phyloP scores from a whole-genome alignment of 805 yeast genomes.

The Starmerella stigmatis region DNA sequence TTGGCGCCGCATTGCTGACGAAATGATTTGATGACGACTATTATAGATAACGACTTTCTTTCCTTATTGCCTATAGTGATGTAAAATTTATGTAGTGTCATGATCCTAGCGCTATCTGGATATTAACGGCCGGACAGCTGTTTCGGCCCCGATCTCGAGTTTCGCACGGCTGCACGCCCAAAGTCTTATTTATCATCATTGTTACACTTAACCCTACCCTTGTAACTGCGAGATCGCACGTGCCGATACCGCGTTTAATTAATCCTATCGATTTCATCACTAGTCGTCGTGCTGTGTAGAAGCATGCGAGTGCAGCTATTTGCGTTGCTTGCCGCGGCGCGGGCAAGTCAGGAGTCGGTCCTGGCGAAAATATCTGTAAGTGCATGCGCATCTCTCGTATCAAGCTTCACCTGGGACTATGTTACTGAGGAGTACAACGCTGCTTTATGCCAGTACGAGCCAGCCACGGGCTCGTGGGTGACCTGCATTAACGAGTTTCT shows the following conservation, averaged over 20 bases:
- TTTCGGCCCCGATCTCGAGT: too few relatives aligned
- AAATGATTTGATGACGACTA: neutral
- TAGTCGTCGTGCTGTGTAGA: neutral
- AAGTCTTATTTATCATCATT: too few relatives aligned
- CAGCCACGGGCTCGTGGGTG: constrained; percentile 14
- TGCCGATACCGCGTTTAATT: neutral
- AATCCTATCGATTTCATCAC: constrained; percentile 4
- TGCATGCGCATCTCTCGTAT: neutral
- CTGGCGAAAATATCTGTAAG: neutral
- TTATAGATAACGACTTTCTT: neutral
- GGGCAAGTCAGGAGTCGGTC: neutral
- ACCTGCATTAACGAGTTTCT: constrained; percentile 5
- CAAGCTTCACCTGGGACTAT: neutral
- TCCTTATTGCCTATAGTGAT: neutral
- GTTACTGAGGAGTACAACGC: neutral
- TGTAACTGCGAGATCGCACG: neutral
- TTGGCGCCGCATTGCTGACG: neutral
- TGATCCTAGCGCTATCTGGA: too few relatives aligned
- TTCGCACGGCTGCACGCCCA: too few relatives aligned
- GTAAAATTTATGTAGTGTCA: too few relatives aligned
- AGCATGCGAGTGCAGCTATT: neutral
- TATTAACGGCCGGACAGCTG: too few relatives aligned
- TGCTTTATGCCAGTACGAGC: constrained; percentile 9
- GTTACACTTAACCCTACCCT: neutral
- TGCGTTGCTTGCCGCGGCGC: neutral